A percentile compares a stretch with the other conserved stretches of the same genome.
Conservation (phyloP, 2,329 filamentous ascomycete genomes). For the Helicocarpus griseus region DNA sequence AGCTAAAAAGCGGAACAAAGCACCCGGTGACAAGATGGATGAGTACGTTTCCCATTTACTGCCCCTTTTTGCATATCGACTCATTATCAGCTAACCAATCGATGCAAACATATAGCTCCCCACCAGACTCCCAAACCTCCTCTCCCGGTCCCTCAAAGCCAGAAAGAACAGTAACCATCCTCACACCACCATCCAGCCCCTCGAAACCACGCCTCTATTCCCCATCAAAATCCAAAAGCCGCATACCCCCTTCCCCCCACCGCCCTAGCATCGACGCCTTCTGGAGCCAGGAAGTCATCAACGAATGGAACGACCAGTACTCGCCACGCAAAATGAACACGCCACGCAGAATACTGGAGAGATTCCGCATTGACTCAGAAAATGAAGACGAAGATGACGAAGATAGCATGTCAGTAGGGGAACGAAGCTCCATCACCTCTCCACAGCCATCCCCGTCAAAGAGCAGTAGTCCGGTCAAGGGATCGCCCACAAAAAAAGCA, state of each 20-base stretch:
- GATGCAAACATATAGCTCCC: background rate
- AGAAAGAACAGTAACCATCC: slow-evolving; percentile 4
- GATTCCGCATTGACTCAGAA: slow-evolving; percentile 28
- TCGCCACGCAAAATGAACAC: slow-evolving; percentile 38
- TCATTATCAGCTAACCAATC: background rate
- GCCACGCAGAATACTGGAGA: slow-evolving; percentile 9
- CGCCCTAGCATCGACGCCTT: slow-evolving; percentile 44
- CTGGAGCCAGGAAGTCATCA: slow-evolving; percentile 43
- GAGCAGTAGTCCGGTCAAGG: slow-evolving; percentile 12
- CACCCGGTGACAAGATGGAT: background rate
- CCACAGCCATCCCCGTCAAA: background rate
- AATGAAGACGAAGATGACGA: slow-evolving; percentile 20
- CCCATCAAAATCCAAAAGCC: slow-evolving; percentile 35
- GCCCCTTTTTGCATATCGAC: background rate
- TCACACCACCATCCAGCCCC: slow-evolving; percentile 37
- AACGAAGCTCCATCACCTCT: background rate
- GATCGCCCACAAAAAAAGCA: slow-evolving; percentile 19
- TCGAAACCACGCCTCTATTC: slow-evolving; percentile 35
- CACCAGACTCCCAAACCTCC: background rate
- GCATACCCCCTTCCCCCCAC: slow-evolving; percentile 42
- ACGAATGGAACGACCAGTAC: slow-evolving; percentile 46
- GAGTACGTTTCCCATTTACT: background rate
- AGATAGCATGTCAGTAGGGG: slow-evolving; percentile 14
- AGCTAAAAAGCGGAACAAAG: background rate
- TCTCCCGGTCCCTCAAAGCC: background rate